Conservation (phyloP, 2,329 filamentous ascomycete species). For the Cadophora sp. region DNA sequence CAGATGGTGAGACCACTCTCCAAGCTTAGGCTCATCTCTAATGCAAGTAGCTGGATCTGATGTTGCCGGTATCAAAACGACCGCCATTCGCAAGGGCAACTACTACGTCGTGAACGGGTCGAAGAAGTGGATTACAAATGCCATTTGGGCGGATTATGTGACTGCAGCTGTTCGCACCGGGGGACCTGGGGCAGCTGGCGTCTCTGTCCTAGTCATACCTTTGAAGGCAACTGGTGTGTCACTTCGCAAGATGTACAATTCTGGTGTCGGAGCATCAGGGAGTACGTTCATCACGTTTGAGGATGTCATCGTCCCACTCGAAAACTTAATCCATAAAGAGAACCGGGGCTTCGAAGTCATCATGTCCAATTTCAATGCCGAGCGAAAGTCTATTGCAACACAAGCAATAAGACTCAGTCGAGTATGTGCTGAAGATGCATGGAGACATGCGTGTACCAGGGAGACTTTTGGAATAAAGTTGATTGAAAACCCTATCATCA, state of each 20-base stretch:
- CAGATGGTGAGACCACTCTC: slow-evolving; percentile 52
- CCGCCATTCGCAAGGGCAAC: slow-evolving; percentile 57
- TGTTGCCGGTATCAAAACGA: slow-evolving; percentile 68
- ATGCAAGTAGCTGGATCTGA: slow-evolving; percentile 60
- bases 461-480: slow-evolving; percentile 66
- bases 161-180: slow-evolving; percentile 68
- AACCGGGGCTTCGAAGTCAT: slow-evolving; percentile 63
- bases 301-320: slow-evolving; percentile 59
- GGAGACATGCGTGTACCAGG: slow-evolving; percentile 56
- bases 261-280: slow-evolving; percentile 68
- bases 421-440: slow-evolving; percentile 59
- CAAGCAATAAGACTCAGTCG: slow-evolving; percentile 63
- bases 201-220: slow-evolving; percentile 65
- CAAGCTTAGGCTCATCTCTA: not conserved
- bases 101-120: slow-evolving; percentile 68
- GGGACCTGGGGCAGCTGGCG: slow-evolving; percentile 56
- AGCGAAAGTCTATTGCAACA: slow-evolving; percentile 64
- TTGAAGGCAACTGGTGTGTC: slow-evolving; percentile 56
- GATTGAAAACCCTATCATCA: slow-evolving; percentile 64
- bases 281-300: slow-evolving; percentile 63
- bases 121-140: slow-evolving; percentile 74
- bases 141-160: slow-evolving; percentile 64
- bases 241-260: slow-evolving; percentile 64
- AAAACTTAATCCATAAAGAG: slow-evolving; percentile 60
- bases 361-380: slow-evolving; percentile 66